These are phyloP conservation scores for Streptanthus diversifolius DNA, from an alignment of 345 rosid genomes.

Conservation along the genomic window DNA sequence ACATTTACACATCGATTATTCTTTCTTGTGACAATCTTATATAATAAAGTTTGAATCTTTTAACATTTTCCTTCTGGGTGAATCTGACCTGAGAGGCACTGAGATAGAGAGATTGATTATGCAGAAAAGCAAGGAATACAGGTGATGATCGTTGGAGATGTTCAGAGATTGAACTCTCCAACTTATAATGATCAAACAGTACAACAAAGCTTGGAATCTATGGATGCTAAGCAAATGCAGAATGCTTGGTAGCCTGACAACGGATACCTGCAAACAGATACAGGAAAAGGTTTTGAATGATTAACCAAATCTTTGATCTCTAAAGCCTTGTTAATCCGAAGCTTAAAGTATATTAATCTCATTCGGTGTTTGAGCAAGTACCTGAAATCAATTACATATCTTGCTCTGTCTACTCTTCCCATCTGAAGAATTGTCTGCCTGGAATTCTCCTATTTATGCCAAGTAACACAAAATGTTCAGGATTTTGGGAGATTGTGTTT, in stretches of 20 bases:
- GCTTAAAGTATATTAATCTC: background rate
- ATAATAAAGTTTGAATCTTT: constrained; percentile 26
- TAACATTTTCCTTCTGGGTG: background rate
- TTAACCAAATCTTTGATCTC: background rate
- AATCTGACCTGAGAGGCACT: background rate
- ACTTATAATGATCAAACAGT: constrained; percentile 38
- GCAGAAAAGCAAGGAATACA: constrained; percentile 1
- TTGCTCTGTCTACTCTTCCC: constrained; percentile 69
- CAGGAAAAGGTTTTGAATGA: background rate
- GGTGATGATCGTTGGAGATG: constrained; percentile 15
- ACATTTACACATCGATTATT: constrained; percentile 9
- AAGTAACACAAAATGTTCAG: constrained; percentile 1
- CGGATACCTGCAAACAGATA: constrained; percentile 59
- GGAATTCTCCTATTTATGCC: constrained; percentile 46
- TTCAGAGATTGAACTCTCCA: constrained; percentile 55
- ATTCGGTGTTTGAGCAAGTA: constrained; percentile 8
- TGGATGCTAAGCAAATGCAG: constrained; percentile 84
- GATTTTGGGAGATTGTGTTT: background rate
- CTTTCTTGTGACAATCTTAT: constrained; percentile 24
- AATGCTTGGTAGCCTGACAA: constrained; percentile 81
- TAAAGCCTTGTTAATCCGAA: background rate
- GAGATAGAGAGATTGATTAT: constrained; percentile 3
- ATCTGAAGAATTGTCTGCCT: constrained; percentile 82
- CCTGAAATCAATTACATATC: constrained; percentile 88
- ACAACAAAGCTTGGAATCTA: constrained; percentile 90